Evolutionary conservation across 148 eudicot genomes (phyloP).

Genomic region (Rhododendron ovatum): DNA sequence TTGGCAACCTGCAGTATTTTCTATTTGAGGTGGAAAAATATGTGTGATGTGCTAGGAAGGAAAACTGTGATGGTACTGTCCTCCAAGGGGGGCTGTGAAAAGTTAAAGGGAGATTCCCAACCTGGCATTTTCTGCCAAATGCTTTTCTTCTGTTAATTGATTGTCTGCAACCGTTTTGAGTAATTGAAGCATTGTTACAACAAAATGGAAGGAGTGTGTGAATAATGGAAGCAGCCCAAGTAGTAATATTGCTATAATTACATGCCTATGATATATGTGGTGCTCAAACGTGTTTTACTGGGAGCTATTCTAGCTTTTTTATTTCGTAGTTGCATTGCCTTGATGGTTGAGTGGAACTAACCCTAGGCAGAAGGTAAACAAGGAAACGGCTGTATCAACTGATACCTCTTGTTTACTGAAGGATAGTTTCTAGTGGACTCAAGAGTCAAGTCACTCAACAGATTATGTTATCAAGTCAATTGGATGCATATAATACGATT

Average conservation of each 20-base stretch:
- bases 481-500: neutral
- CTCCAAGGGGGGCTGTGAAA: neutral
- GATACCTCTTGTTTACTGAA: neutral
- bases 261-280: neutral
- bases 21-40: neutral
- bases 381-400: neutral
- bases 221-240: neutral
- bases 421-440: neutral
- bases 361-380: neutral
- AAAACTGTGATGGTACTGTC: neutral
- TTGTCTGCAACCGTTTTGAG: neutral
- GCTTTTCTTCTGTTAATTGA: neutral
- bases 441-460: neutral
- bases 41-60: neutral
- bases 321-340: neutral
- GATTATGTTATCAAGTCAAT: neutral
- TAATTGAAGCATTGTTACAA: neutral
- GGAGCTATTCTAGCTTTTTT: neutral
- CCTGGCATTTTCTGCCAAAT: neutral
- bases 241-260: neutral
- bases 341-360: neutral
- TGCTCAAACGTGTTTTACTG: neutral
- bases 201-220: neutral
- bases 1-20: neutral
- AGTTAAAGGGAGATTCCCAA: neutral